Conservation (phyloP, 2,329 filamentous ascomycete genomes). For the Pyricularia pennisetigena region DNA sequence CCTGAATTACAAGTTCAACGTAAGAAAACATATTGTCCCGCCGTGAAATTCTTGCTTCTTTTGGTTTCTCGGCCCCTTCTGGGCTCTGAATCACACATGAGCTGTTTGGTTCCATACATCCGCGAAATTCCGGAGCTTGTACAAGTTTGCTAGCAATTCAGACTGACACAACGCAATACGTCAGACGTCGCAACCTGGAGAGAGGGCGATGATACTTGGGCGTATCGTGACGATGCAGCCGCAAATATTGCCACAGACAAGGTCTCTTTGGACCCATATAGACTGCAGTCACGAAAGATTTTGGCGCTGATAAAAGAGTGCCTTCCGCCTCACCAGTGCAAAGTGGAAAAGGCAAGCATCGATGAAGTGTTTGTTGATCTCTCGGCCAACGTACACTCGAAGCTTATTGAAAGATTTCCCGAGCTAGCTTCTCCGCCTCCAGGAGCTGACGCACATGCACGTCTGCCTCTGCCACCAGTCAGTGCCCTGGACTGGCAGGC, state of each 20-base stretch:
- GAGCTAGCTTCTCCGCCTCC: slow-evolving; percentile 64
- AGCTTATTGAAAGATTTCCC: slow-evolving; percentile 67
- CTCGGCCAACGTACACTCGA: slow-evolving; percentile 69
- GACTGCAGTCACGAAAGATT: slow-evolving; percentile 75
- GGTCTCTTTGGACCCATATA: slow-evolving; percentile 87
- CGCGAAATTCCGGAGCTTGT: background rate
- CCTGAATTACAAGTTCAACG: slow-evolving; percentile 73
- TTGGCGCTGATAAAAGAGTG: slow-evolving; percentile 66
- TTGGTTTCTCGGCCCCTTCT: background rate
- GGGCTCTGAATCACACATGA: background rate
- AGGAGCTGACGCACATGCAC: slow-evolving; percentile 62
- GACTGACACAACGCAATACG: background rate
- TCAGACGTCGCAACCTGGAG: slow-evolving; percentile 81
- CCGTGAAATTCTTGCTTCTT: background rate
- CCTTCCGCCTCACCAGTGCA: slow-evolving; percentile 47
- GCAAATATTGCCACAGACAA: slow-evolving; percentile 80
- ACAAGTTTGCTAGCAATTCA: background rate
- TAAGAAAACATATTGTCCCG: slow-evolving; percentile 1
- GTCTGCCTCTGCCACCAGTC: slow-evolving; percentile 57
- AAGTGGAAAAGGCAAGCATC: slow-evolving; percentile 86
- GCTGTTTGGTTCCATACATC: background rate
- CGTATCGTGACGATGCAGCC: slow-evolving; percentile 73
- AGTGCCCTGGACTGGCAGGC: slow-evolving; percentile 74
- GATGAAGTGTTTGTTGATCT: slow-evolving; percentile 95
- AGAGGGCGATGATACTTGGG: slow-evolving; percentile 86